These are phyloP conservation scores for Alternaria arbusti DNA, from an alignment of 2,329 filamentous ascomycete genomes.

Conservation along the genomic window DNA sequence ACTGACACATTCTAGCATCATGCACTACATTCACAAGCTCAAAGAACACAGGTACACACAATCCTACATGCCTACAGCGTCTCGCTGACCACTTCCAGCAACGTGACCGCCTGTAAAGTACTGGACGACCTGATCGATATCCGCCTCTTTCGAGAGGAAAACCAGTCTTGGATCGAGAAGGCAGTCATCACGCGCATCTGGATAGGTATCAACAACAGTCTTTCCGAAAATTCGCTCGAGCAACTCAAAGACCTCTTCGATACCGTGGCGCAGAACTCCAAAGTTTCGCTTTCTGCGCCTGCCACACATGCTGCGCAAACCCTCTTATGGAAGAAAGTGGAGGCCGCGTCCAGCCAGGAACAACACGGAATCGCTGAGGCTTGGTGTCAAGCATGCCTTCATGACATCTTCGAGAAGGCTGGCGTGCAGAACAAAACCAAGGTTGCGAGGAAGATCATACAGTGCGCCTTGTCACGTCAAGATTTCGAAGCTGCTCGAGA, in stretches of 20 bases:
- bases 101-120: slow-evolving; percentile 51
- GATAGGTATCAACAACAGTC: slow-evolving; percentile 63
- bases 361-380: slow-evolving; percentile 63
- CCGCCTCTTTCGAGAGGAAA: slow-evolving; percentile 60
- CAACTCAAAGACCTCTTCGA: slow-evolving; percentile 54
- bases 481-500: slow-evolving; percentile 62
- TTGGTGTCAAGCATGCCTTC: slow-evolving; percentile 76
- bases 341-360: slow-evolving; percentile 61
- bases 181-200: slow-evolving; percentile 71
- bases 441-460: slow-evolving; percentile 73
- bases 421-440: slow-evolving; percentile 72
- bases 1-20: slow-evolving; percentile 50
- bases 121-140: slow-evolving; percentile 69
- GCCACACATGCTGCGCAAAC: slow-evolving; percentile 73
- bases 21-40: slow-evolving; percentile 72
- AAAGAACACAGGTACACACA: slow-evolving; percentile 49
- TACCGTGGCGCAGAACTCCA: slow-evolving; percentile 54
- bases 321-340: slow-evolving; percentile 81
- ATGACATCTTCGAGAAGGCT: slow-evolving; percentile 69
- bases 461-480: slow-evolving; percentile 68
- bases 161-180: slow-evolving; percentile 70
- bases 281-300: slow-evolving; percentile 60
- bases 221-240: slow-evolving; percentile 42
- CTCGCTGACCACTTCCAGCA: slow-evolving; percentile 33
- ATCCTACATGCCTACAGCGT: not conserved